Base-by-base conservation (phyloP, 2,329 filamentous ascomycete species). In the Cytospora chrysosperma region DNA sequence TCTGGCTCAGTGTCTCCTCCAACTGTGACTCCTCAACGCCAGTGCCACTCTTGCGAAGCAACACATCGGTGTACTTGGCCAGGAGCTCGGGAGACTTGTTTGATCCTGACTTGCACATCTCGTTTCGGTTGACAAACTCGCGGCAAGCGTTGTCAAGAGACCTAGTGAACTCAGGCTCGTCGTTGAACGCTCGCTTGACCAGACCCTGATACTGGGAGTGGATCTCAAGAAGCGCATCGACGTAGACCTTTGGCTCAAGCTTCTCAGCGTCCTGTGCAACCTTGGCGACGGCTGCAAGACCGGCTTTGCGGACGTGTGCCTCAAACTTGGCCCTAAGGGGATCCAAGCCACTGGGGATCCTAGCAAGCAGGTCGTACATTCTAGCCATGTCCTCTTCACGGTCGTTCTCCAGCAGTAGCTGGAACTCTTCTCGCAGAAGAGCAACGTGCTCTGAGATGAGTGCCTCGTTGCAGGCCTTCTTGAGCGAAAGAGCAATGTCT, bases 91-190 rank as follows among this genome's bases (percentile, higher is more conserved):
- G 95, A 0, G 95, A 98, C 73, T 93, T 95, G 71, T 93, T 96
- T 1, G 93, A 96, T 51, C 92, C 93, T 4, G 91, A 88, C 73
- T 94, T 96, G 85, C 95, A 99, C 58, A 98, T 90, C 70, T 94
- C 91, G 76, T 99, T 99, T 66, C 95, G 88, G 78, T 99, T 99
- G 75, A 99, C 95, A 72, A 98, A 99, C 74, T 99, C 95, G 68
- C 93, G 87, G 79, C 95, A 99, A 21, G 95, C 95, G 74, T 98
- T 99, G 72, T 99, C 95, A 30, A 99, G 81, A 4, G 94, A 97
- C 60, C 95, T 85, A 4, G 97, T 97, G 72, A 99, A 99, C 73
- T 99, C 95, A 0, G 95, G 93, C 76, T 99, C 95, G 67, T 96
- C 93, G 66, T 89, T 91, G 78, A 99, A 99, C 1, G 95, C 94